Base-by-base conservation (phyloP, 75 land plant genomes). In the Ceratopteris richardii region DNA sequence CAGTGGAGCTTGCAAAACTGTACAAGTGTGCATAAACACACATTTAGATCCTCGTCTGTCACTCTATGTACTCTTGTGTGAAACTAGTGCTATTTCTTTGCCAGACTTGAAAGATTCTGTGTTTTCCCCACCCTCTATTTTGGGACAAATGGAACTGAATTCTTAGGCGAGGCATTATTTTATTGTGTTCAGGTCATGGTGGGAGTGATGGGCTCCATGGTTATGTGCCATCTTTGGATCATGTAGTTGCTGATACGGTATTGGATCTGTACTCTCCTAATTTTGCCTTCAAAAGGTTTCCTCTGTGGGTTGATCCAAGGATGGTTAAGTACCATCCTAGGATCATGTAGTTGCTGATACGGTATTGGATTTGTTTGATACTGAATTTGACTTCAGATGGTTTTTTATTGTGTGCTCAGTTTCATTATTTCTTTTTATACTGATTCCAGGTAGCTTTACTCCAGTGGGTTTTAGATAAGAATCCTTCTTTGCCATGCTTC, bases 201-300 rank as follows among this genome's bases (percentile, higher is more conserved):
- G 98, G 98, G n/a, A 93, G 96, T 61, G 98, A 93, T 75, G 98
- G 98, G 51, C 71, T 93, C 52, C 98, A 93, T 65, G 98, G 98
- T 44, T 93, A 89, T 65, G 98, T 93, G 19, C 87, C 90, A 68
- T 93, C 98, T 20, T 82, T 93, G 31, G 98, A 93, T 44, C 72
- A 83, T 67, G 98, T 84, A 63, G 91, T 93, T 51, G 72, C 80
- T 31, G 98, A 93, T 63, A 85, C 81, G 28, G 96, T 93, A 72
- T 70, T 4, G 37, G 3, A 4, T 70, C 68, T 44, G 61, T 13
- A 31, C 16, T 10, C 14, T 54, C 37, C 62, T 54, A 24, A 7
- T 54, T 54, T 6, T 39, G 62, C 41, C 9, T 16, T 60, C 14
- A 13, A 11, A 9, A n/a, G 53, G 19, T 17, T 42, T 9, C 54